Evolutionary conservation across 2,329 filamentous ascomycete genomes (phyloP).

Genomic region (Grosmannia serpens): DNA sequence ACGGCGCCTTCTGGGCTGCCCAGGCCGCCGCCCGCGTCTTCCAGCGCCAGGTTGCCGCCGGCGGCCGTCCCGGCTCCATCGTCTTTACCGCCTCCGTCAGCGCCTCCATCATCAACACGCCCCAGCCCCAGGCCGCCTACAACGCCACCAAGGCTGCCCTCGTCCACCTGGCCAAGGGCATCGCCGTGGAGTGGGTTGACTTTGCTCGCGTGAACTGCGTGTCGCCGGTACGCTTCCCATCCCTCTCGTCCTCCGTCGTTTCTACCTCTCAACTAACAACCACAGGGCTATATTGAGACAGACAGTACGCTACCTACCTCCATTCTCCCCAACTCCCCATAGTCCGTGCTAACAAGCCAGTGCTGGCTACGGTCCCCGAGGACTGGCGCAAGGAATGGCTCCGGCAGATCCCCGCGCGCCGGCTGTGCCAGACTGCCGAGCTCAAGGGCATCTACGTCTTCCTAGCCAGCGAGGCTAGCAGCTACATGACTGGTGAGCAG

Average conservation of each 20-base stretch:
- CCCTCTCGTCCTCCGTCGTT: background rate
- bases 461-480: constrained; percentile 48
- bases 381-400: constrained; percentile 59
- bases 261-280: background rate
- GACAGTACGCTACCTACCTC: constrained; percentile 28
- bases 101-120: constrained; percentile 65
- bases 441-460: constrained; percentile 51
- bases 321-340: no score
- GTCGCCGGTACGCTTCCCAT: constrained; percentile 46
- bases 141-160: constrained; percentile 61
- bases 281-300: constrained; percentile 19
- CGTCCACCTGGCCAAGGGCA: constrained; percentile 50
- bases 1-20: constrained; percentile 31
- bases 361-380: constrained; percentile 57
- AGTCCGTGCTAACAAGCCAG: background rate
- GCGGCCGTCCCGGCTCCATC: constrained; percentile 15
- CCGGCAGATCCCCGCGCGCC: constrained; percentile 22
- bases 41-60: background rate
- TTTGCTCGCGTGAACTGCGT: constrained; percentile 62
- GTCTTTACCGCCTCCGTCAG: constrained; percentile 41
- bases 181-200: constrained; percentile 65
- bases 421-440: constrained; percentile 43
- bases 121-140: constrained; percentile 61
- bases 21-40: constrained; percentile 23
- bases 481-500: constrained; percentile 3